These are phyloP conservation scores for Ogataea henricii DNA, from an alignment of 805 yeast species.

Conservation along the genomic window DNA sequence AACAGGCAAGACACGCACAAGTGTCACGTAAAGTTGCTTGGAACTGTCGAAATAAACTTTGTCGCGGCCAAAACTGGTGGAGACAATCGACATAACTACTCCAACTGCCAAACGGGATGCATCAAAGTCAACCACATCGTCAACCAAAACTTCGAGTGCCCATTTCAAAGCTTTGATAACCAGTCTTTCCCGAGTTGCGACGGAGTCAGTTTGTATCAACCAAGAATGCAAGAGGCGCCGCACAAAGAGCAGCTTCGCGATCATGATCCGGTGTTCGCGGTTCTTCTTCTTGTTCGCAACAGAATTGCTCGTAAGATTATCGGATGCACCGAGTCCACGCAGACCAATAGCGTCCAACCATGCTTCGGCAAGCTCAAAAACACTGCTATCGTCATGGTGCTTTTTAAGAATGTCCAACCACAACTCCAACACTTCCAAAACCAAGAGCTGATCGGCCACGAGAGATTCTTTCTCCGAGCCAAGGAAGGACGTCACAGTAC, in stretches of 20 bases:
- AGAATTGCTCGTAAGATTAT: conserved; percentile 30
- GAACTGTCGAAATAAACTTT: conserved; percentile 31
- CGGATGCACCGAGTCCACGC: conserved; percentile 54
- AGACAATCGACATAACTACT: conserved; percentile 52
- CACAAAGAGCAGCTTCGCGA: conserved; percentile 61
- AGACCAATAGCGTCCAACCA: conserved; percentile 57
- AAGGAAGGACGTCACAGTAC: conserved; percentile 45
- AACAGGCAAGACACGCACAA: conserved; percentile 56
- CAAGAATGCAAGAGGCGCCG: conserved; percentile 52
- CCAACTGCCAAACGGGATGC: conserved; percentile 66
- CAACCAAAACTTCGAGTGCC: conserved; percentile 58
- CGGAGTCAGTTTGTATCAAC: conserved; percentile 31
- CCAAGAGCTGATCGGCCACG: conserved; percentile 61
- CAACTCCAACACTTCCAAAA: conserved; percentile 61
- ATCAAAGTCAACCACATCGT: conserved; percentile 52
- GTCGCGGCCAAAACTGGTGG: conserved; percentile 26
- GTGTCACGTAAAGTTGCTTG: conserved; percentile 43
- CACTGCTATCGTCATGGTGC: conserved; percentile 39
- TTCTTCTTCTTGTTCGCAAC: conserved; percentile 39
- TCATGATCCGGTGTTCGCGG: conserved; percentile 56
- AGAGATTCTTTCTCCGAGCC: conserved; percentile 47
- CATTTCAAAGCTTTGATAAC: conserved; percentile 51
- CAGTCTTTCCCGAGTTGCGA: conserved; percentile 38
- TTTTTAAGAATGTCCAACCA: conserved; percentile 48
- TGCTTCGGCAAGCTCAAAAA: conserved; percentile 43